A percentile compares a stretch with the other conserved stretches of the same genome.
Conservation (phyloP, 1,139 yeast species). For the Kodamaea ohmeri region DNA sequence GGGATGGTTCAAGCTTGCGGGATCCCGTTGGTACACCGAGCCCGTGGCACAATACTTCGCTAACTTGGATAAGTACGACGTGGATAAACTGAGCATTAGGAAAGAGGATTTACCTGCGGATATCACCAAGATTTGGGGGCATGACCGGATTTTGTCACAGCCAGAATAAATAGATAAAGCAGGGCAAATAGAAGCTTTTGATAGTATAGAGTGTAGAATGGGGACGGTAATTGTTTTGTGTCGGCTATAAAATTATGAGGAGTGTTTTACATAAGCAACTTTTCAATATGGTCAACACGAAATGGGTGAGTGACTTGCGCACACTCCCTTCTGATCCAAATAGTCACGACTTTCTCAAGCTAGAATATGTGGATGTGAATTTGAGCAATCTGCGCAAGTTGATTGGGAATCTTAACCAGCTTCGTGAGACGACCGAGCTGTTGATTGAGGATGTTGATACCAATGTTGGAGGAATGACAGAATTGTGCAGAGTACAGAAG, state of each 20-base stretch:
- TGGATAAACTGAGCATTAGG: slow-evolving; percentile 16
- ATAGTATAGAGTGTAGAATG: too few relatives aligned
- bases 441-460: slow-evolving; percentile 19
- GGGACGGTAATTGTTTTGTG: too few relatives aligned
- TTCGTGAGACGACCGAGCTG: slow-evolving; percentile 23
- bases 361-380: slow-evolving; percentile 46
- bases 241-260: too few relatives aligned
- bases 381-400: slow-evolving; percentile 43
- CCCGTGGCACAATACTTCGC: slow-evolving; percentile 37
- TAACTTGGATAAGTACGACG: slow-evolving; percentile 31
- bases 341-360: slow-evolving; percentile 38
- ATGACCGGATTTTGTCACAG: slow-evolving; percentile 26
- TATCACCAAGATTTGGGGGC: slow-evolving; percentile 27
- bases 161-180: background rate
- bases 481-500: slow-evolving; percentile 25
- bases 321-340: slow-evolving; percentile 41
- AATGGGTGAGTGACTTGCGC: slow-evolving; percentile 16
- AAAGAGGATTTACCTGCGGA: slow-evolving; percentile 29
- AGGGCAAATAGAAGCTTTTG: background rate
- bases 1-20: slow-evolving; percentile 53
- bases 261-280: too few relatives aligned
- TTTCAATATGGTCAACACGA: slow-evolving; percentile 1
- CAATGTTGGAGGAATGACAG: slow-evolving; percentile 30
- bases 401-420: slow-evolving; percentile 30
- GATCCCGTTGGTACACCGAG: slow-evolving; percentile 53